Evolutionary conservation across 345 rosid genomes (phyloP).

Genomic region (Cardamine resedifolia): DNA sequence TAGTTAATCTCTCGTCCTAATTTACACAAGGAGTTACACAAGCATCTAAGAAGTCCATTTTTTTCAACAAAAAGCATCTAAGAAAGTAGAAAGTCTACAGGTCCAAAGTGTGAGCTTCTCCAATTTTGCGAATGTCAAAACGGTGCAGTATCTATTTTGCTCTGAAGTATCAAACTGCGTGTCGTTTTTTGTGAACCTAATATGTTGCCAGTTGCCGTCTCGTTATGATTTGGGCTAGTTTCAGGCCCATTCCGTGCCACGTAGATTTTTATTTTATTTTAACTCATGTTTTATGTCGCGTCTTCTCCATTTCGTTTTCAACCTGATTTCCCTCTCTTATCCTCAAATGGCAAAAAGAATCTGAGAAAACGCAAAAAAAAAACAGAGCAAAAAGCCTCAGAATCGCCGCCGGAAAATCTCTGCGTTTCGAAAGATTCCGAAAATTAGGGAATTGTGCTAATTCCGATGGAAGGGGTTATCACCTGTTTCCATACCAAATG

Average conservation of each 20-base stretch:
- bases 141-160: not conserved
- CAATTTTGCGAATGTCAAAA: not conserved
- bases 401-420: constrained; percentile 33
- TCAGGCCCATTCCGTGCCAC: constrained; percentile 12
- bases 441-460: not conserved
- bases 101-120: not conserved
- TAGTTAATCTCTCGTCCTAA: not conserved
- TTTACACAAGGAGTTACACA: too few species aligned
- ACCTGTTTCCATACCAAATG: constrained; percentile 44
- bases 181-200: not conserved
- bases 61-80: too few species aligned
- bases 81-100: too few species aligned
- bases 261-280: not conserved
- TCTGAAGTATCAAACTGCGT: not conserved
- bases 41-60: not conserved
- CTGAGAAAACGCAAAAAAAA: constrained; percentile 1
- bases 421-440: not conserved
- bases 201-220: not conserved
- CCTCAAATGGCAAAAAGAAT: constrained; percentile 29
- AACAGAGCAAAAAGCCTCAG: constrained; percentile 24
- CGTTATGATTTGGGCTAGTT: constrained; percentile 19
- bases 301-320: constrained; percentile 37
- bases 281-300: constrained; percentile 8
- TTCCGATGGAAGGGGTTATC: constrained; percentile 42
- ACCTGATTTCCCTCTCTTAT: constrained; percentile 42